Evolutionary conservation across 805 yeast species (phyloP).

Genomic region (Candida tallmaniae): DNA sequence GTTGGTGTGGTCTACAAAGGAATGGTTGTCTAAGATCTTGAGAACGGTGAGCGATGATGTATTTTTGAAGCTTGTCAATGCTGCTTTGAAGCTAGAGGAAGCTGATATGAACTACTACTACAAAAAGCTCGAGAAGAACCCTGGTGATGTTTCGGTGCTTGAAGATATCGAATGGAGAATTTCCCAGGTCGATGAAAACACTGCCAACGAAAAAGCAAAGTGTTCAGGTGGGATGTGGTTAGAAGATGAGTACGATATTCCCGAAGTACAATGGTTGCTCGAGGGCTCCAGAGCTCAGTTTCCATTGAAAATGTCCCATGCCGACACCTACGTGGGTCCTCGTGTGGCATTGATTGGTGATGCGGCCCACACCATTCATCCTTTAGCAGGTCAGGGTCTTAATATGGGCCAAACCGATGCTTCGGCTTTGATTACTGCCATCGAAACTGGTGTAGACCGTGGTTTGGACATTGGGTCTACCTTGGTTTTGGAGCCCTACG

Average conservation of each 20-base stretch:
- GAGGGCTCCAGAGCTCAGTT: slow-evolving; percentile 75
- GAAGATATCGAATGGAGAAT: slow-evolving; percentile 73
- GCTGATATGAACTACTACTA: slow-evolving; percentile 75
- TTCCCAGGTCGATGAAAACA: slow-evolving; percentile 2
- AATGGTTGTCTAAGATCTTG: slow-evolving; percentile 64
- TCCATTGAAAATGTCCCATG: slow-evolving; percentile 85
- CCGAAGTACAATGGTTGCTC: slow-evolving; percentile 55
- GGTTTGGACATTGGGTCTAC: slow-evolving; percentile 87
- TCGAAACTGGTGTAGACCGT: slow-evolving; percentile 65
- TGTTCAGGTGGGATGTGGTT: background rate
- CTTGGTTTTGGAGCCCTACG: slow-evolving; percentile 80
- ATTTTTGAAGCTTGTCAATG: slow-evolving; percentile 72
- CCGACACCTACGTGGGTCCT: slow-evolving; percentile 80
- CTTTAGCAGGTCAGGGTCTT: slow-evolving; percentile 95
- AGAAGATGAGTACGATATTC: slow-evolving; percentile 57
- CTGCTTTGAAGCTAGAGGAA: slow-evolving; percentile 75
- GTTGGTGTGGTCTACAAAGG: slow-evolving; percentile 88
- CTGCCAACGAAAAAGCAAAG: slow-evolving; percentile 26
- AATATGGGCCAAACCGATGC: slow-evolving; percentile 98
- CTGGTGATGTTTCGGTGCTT: slow-evolving; percentile 44
- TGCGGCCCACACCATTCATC: slow-evolving; percentile 97
- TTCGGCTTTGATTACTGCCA: slow-evolving; percentile 57
- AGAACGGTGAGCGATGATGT: slow-evolving; percentile 54
- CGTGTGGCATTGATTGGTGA: slow-evolving; percentile 94
- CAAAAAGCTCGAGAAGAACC: slow-evolving; percentile 30